A percentile compares a stretch with the other conserved stretches of the same genome.
phyloP scores from a whole-genome alignment of 2,329 filamentous ascomycete genomes.

The Nannizzia gypsea region DNA sequence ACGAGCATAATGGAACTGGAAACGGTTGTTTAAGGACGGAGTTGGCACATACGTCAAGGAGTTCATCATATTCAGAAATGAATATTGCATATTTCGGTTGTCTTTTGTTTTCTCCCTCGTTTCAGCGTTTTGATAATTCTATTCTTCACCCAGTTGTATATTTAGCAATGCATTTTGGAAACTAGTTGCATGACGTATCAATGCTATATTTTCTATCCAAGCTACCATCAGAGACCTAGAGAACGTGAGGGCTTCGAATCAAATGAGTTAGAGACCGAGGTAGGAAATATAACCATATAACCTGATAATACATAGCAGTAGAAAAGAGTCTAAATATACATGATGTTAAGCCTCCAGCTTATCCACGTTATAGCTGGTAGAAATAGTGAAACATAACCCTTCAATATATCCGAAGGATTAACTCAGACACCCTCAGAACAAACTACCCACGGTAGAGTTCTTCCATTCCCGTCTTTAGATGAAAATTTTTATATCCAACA shows the following conservation, averaged over 20 bases:
- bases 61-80: slow-evolving; percentile 4
- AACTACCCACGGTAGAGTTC: neutral
- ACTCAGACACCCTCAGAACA: too few relatives aligned
- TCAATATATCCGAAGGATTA: neutral
- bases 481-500: neutral
- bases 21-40: neutral
- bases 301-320: slow-evolving; percentile 2
- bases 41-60: neutral
- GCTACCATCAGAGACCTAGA: neutral
- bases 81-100: neutral
- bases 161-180: slow-evolving; percentile 3
- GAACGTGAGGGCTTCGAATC: neutral
- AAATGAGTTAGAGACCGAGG: neutral
- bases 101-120: neutral
- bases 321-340: slow-evolving; percentile 1
- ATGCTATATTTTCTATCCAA: neutral
- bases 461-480: neutral
- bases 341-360: neutral
- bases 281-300: neutral
- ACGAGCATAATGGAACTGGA: neutral
- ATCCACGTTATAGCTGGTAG: neutral
- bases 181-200: neutral
- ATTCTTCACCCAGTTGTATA: neutral
- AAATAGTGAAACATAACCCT: neutral
- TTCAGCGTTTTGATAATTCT: neutral